phyloP scores from a whole-genome alignment of 2,329 filamentous ascomycete species.

The Dactylellina cionopaga region DNA sequence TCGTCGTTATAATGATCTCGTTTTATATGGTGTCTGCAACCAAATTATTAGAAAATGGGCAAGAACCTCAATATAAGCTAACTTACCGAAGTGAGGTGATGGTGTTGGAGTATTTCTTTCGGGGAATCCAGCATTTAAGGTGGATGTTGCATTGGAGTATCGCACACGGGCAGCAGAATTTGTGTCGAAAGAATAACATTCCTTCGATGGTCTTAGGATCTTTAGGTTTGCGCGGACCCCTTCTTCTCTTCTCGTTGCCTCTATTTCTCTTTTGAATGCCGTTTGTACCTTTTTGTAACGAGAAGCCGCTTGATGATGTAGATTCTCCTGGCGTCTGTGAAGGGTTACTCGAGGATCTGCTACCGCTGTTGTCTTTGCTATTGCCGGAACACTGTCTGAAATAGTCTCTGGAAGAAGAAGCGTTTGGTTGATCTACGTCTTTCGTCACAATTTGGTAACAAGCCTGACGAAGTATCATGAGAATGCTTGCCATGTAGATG shows the following conservation, averaged over 20 bases:
- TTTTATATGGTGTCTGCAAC: neutral
- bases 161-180: conserved; percentile 9
- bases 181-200: neutral
- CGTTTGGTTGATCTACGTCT: neutral
- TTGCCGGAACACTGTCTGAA: neutral
- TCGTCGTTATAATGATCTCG: neutral
- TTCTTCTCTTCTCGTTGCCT: neutral
- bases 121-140: neutral
- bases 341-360: neutral
- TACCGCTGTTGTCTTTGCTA: neutral
- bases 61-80: neutral
- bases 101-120: neutral
- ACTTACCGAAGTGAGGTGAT: neutral
- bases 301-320: neutral
- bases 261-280: neutral
- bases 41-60: neutral
- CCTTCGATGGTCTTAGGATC: neutral
- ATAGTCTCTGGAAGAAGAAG: no score
- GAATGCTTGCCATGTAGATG: neutral
- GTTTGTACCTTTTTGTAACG: neutral
- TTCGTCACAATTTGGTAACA: neutral
- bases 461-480: neutral
- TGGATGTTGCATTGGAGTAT: neutral
- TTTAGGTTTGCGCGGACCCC: neutral
- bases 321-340: neutral